Evolutionary conservation across 306 rosid genomes (phyloP).

Genomic region (Vigna reflexopilosa): DNA sequence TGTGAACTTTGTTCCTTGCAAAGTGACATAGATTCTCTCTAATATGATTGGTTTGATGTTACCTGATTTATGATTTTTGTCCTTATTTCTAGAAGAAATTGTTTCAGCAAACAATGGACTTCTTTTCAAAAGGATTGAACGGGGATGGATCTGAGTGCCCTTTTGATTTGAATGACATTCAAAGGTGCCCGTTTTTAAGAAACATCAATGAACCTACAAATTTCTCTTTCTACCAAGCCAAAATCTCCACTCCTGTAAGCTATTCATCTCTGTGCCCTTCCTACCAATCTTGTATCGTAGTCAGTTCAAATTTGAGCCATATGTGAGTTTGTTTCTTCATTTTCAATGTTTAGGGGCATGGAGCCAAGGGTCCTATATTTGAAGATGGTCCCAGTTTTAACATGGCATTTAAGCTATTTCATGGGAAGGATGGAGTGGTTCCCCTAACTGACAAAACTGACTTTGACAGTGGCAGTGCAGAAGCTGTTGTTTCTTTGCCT

Average conservation of each 20-base stretch:
- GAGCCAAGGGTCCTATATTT: conserved; percentile 81
- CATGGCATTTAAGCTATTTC: conserved; percentile 77
- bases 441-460: conserved; percentile 68
- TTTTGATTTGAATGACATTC: conserved; percentile 64
- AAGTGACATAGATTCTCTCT: not conserved
- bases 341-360: conserved; percentile 47
- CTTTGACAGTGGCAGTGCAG: conserved; percentile 33
- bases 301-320: conserved; percentile 3
- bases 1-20: conserved; percentile 15
- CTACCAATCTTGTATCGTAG: not conserved
- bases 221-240: conserved; percentile 65
- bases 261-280: conserved; percentile 27
- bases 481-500: conserved; percentile 55
- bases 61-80: conserved; percentile 14
- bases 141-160: conserved; percentile 61
- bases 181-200: conserved; percentile 78
- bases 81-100: conserved; percentile 45
- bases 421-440: conserved; percentile 82
- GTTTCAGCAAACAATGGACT: conserved; percentile 59
- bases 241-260: conserved; percentile 61
- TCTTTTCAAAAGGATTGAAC: conserved; percentile 59
- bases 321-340: conserved; percentile 14
- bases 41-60: not conserved
- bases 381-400: conserved; percentile 85
- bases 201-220: conserved; percentile 70